A percentile compares a stretch with the other conserved stretches of the same genome.
Conservation (phyloP, 371 early-diverging fungal species). For the Mortierella sp. region DNA sequence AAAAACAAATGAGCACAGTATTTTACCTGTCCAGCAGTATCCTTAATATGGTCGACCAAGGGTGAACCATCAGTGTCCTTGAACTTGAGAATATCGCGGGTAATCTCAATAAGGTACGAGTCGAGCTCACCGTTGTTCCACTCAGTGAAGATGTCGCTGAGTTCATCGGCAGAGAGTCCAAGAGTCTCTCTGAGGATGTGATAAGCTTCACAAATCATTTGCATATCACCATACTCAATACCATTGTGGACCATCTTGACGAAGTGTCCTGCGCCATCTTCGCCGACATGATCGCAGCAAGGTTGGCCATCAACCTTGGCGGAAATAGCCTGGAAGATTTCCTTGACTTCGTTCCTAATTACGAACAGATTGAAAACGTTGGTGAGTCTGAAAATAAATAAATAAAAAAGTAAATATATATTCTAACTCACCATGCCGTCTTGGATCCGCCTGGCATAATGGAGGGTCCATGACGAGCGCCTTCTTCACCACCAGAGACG, state of each 20-base stretch:
- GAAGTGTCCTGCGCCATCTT: slow-evolving; percentile 98
- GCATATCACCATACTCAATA: slow-evolving; percentile 99
- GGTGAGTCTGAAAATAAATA: neutral
- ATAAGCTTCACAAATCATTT: slow-evolving; percentile 98
- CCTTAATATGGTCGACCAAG: slow-evolving; percentile 96
- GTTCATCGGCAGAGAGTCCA: slow-evolving; percentile 86
- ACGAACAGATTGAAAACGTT: too few relatives aligned
- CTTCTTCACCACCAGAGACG: slow-evolving; percentile 99
- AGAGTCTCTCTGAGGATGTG: slow-evolving; percentile 91
- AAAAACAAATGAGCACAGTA: neutral
- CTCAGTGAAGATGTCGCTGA: slow-evolving; percentile 88
- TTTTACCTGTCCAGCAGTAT: slow-evolving; percentile 92
- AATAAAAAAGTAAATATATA: too few relatives aligned
- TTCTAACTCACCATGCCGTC: slow-evolving; percentile 82
- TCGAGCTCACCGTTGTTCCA: slow-evolving; percentile 98
- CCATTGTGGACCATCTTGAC: slow-evolving; percentile 99
- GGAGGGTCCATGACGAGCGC: slow-evolving; percentile 98
- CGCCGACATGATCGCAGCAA: slow-evolving; percentile 99
- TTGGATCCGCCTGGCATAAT: slow-evolving; percentile 99
- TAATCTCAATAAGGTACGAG: slow-evolving; percentile 98
- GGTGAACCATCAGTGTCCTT: slow-evolving; percentile 89
- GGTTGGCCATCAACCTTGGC: slow-evolving; percentile 91
- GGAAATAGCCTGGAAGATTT: slow-evolving; percentile 96
- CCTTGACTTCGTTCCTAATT: too few relatives aligned
- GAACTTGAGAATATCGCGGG: slow-evolving; percentile 92